Base-by-base conservation (phyloP, 2,329 filamentous ascomycete species). In the Geoglossum cookeanum region DNA sequence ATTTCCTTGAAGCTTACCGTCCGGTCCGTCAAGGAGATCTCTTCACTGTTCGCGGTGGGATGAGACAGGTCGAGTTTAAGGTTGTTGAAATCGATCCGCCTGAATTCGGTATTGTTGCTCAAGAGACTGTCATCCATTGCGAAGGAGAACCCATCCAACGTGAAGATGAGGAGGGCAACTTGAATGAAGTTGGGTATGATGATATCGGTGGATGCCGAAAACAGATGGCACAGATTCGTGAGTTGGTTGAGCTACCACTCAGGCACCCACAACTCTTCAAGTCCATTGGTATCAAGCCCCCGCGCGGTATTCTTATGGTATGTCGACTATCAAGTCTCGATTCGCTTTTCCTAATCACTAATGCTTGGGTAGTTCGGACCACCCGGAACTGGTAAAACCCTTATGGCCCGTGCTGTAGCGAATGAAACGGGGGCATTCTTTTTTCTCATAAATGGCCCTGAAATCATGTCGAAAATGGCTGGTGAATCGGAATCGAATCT, bases 381-480 rank as follows among this genome's bases (percentile, higher is more conserved):
- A 67, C 92, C 92, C 9, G 92, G 92, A 86, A 97, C 92, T 62
- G 92, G 92, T 84, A 98, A 98, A 80, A 98, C 92, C 42, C 76
- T 98, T 64, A 97, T 97, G 92, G 92, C 92, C 68, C 87, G 92
- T 72, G 92, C 92, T 62, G 92, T 98, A 58, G 92, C 92, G 73
- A 97, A 97, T 74, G 92, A 97, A 78, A 97, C 92, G 37, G 92
- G 92, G 66, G 91, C 91, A 54, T 97, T 97, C 78, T 98, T 98
- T 77, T 97, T 98, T 82, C 75, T 97, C 62, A 97, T 98, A 80
- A 97, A 97, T 74, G 91, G 92, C 62, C 92, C 92, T 56, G 92
- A 97, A 72, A 97, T 98, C 76, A 97, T 98, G 92, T 96, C 91
- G 59, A 97, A 97, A 81, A 97, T 97, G 92, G 92, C 92, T 59